Base-by-base conservation (phyloP, 768 basidiomycete genomes). In the Hebeloma cylindrosporum region DNA sequence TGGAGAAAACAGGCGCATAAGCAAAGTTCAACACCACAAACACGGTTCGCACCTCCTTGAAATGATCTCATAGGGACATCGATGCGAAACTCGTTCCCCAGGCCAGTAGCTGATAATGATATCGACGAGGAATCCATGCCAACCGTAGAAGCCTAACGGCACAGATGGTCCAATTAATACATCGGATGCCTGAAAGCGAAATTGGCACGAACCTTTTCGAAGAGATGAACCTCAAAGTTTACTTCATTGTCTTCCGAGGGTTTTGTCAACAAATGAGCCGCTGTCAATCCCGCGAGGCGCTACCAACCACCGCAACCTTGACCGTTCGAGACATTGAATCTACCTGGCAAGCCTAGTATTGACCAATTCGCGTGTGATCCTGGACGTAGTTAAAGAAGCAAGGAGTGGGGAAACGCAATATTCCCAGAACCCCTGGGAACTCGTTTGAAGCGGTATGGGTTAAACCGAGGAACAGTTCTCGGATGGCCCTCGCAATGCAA, bases 11-110 rank as follows among this genome's bases (percentile, higher is more conserved):
- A 5, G 30, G 35, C 36, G 16, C 25, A 47, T 30, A 41, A 36
- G 21, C 25, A 23, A 10, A 8, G n/a, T n/a, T 14, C 10, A 22
- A 7, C 35, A 35, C n/a, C n/a, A 8, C 27, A 27, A 27, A 3
- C 14, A 14, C 20, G 37, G 18, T 11, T 53, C 77, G 39, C 43
- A 82, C 85, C 85, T 67, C 82, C 82, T 72, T 90, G 86, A 58
- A 90, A 89, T 1, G 82, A 82, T 29, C 88, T 67, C 88, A 90
- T 90, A 0, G 88, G 88, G 0, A 88, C 86, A 57, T 90, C 87
- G 3, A 89, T 71, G 42, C 79, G 67, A 72, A 78, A 78, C 37
- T 73, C 63, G 26, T 67, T 57, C 16, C 61, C 61, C 7, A 62
- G 47, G 3, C 60, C 69, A 3, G 66, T 64, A 28, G 64, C 59